phyloP scores from a whole-genome alignment of 1,284 basidiomycete genomes.

The Ganoderma leucocontextum region DNA sequence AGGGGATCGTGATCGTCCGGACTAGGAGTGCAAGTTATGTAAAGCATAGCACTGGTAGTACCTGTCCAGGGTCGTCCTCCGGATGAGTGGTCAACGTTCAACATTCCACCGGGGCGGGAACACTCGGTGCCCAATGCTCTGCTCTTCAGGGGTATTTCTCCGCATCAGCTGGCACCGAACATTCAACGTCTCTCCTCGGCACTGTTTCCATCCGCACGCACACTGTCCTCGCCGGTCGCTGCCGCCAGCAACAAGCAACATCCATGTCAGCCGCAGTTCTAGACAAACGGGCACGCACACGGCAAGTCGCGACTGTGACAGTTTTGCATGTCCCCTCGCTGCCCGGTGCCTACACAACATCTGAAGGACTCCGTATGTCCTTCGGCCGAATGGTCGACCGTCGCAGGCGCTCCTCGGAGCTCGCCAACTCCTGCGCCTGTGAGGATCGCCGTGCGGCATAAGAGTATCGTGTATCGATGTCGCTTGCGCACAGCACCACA shows the following conservation, averaged over 20 bases:
- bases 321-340: neutral
- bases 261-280: no score
- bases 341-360: neutral
- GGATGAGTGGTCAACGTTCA: no score
- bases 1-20: neutral
- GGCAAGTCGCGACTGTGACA: neutral
- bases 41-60: no score
- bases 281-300: neutral
- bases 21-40: neutral
- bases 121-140: neutral
- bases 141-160: neutral
- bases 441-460: neutral
- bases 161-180: neutral
- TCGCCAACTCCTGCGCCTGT: neutral
- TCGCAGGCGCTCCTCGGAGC: constrained; percentile 1
- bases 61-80: no score
- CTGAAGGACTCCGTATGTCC: neutral
- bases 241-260: neutral
- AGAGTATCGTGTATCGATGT: neutral
- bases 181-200: neutral
- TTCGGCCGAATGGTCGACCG: neutral
- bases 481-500: neutral
- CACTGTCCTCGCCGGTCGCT: neutral
- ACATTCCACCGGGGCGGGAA: neutral
- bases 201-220: neutral